Evolutionary conservation across 495 filamentous ascomycete species (phyloP), one percentile per base, ranked within the genome.

Genomic region (Aspergillus wentii): DNA sequence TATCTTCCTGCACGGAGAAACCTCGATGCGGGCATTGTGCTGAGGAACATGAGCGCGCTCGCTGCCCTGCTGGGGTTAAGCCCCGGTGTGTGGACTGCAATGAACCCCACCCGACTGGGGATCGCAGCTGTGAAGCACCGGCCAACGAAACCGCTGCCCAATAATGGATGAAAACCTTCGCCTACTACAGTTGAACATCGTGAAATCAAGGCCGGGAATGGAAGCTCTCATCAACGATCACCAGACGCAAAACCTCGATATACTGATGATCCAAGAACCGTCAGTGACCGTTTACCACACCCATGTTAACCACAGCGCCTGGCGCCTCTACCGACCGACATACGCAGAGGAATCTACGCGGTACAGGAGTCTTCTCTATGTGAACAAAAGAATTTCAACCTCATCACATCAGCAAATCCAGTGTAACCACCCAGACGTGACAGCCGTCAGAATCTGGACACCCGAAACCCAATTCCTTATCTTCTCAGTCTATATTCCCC

Each of bases 171-270:
- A 7, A 33, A 61, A 53, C 34, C 47, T 61, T 9, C 41, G 38
- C 15, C 9, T 59, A 18, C 40, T 61, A 44, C 35, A 61, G 44
- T 30, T 57, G 43, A 57, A 61, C 26, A 57, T 52, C 1, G 45
- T 41, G 48, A 54, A 57, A 46, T 56, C 44, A 0, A 41, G 43
- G 30, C 22, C 46, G 34, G 34, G 48, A 17, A 58, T 61, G 31
- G 49, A 61, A 30, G 54, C 52, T 27, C 49, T 61, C 7, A 55
- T 61, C 28, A 61, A 61, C 26, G 41, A 61, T 20, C 46, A 27
- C 13, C 21, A 54, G 7, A 61, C 23, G 16, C 41, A 58, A 30
- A 41, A 46, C 22, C 41, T 61, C 3, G 49, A 58, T 26, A 17
- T 61, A 0, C 36, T 58, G 3, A 32, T 58, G 11, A 61, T 61